These are phyloP conservation scores for Eucalyptus fibrosa DNA, from an alignment of 345 rosid genomes.

Conservation along the genomic window DNA sequence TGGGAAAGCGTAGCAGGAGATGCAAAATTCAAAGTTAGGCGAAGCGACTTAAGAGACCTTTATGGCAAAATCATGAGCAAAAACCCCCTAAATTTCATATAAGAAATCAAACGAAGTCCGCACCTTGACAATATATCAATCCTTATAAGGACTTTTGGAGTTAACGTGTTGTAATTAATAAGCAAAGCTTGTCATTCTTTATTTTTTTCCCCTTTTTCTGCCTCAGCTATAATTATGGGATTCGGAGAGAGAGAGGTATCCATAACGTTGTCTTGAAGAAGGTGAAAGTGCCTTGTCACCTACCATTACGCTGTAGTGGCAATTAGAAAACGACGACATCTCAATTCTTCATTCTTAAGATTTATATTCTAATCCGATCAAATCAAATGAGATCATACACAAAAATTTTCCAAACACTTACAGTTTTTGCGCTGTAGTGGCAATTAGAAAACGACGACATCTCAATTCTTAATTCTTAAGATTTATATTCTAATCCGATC, in stretches of 20 bases:
- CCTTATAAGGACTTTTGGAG: neutral
- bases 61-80: too few relatives aligned
- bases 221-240: too few relatives aligned
- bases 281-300: neutral
- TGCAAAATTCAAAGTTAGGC: too few relatives aligned
- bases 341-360: neutral
- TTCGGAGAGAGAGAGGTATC: neutral
- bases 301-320: too few relatives aligned
- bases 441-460: neutral
- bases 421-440: too few relatives aligned
- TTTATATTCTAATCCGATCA: neutral
- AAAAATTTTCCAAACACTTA: neutral
- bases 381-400: neutral
- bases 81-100: too few relatives aligned
- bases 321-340: neutral
- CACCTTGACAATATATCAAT: too few relatives aligned
- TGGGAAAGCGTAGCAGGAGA: rapidly evolving
- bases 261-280: neutral
- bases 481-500: neutral
- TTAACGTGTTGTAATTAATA: neutral
- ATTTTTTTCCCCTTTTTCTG: too few relatives aligned
- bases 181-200: neutral
- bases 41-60: too few relatives aligned
- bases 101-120: too few relatives aligned
- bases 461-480: neutral